phyloP scores from a whole-genome alignment of 2,329 filamentous ascomycete species.

The Arthroderma uncinatum region DNA sequence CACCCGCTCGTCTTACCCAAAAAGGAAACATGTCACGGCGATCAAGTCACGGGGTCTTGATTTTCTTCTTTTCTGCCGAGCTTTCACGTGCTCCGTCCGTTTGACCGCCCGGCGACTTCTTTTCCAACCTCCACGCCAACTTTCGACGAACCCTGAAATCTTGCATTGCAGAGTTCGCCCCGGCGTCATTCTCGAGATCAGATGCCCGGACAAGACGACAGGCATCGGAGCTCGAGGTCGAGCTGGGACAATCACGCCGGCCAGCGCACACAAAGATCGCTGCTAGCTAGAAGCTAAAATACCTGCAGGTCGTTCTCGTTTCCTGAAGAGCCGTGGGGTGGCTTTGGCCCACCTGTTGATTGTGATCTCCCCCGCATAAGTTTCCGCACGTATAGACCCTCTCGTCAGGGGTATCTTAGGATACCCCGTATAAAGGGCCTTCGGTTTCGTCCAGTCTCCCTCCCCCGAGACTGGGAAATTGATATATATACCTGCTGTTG shows the following conservation, averaged over 20 bases:
- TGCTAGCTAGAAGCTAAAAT: constrained; percentile 1
- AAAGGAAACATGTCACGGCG: background rate
- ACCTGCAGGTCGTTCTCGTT: background rate
- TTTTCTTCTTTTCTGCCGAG: background rate
- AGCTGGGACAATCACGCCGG: background rate
- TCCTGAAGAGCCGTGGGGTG: background rate
- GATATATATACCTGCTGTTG: background rate
- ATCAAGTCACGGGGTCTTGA: background rate
- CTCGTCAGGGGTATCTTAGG: background rate
- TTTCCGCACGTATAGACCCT: background rate
- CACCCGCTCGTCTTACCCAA: background rate
- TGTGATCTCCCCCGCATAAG: background rate
- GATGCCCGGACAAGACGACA: background rate
- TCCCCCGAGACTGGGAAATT: background rate
- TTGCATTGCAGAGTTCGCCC: background rate
- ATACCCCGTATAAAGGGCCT: background rate
- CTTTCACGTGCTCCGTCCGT: background rate
- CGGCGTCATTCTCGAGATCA: background rate
- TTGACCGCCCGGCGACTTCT: no score
- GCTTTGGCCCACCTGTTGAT: background rate
- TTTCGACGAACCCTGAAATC: no score
- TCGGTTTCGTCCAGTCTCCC: background rate
- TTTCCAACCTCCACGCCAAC: no score
- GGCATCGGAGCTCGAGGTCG: background rate
- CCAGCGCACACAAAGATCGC: background rate